These are phyloP conservation scores for Scutellaria minor DNA, from an alignment of 257 asterid species.

Conservation along the genomic window DNA sequence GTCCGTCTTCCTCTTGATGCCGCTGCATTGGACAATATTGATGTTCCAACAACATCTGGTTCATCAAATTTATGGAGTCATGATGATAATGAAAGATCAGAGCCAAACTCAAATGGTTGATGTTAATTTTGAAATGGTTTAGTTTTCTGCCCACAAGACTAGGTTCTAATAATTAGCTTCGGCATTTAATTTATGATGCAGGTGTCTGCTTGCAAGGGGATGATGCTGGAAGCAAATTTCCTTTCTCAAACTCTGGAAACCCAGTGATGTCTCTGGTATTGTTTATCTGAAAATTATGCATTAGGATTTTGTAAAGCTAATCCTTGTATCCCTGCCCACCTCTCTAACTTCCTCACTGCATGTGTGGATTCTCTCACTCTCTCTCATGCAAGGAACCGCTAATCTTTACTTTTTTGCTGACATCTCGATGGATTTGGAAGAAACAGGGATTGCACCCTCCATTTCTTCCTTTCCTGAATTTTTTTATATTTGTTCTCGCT, in stretches of 20 bases:
- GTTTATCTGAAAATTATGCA: slow-evolving; percentile 27
- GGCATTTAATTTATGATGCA: slow-evolving; percentile 42
- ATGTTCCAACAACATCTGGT: slow-evolving; percentile 56
- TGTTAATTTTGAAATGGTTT: slow-evolving; percentile 22
- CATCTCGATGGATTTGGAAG: not conserved
- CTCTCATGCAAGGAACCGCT: not conserved
- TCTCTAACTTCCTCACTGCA: slow-evolving; percentile 10
- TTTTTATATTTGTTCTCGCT: slow-evolving; percentile 4
- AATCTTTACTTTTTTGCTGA: slow-evolving; percentile 4
- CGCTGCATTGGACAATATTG: slow-evolving; percentile 47
- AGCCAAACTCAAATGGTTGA: slow-evolving; percentile 67
- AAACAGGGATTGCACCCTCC: not conserved
- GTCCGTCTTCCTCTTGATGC: slow-evolving; percentile 73
- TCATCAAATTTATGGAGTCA: slow-evolving; percentile 44
- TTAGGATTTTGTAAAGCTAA: slow-evolving; percentile 18
- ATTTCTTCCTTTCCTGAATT: not conserved
- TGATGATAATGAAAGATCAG: slow-evolving; percentile 49
- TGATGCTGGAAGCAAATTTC: slow-evolving; percentile 64
- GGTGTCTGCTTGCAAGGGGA: slow-evolving; percentile 54
- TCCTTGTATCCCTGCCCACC: not conserved
- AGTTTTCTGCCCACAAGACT: slow-evolving; percentile 17
- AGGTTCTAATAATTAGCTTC: slow-evolving; percentile 24
- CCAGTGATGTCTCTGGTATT: slow-evolving; percentile 90
- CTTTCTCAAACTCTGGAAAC: slow-evolving; percentile 73
- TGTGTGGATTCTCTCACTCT: not conserved